Percentiles rank a stretch among this genome's conserved stretches.
Conservation (phyloP, 192 early-diverging fungal species). For the Rhizophagus clarus region DNA sequence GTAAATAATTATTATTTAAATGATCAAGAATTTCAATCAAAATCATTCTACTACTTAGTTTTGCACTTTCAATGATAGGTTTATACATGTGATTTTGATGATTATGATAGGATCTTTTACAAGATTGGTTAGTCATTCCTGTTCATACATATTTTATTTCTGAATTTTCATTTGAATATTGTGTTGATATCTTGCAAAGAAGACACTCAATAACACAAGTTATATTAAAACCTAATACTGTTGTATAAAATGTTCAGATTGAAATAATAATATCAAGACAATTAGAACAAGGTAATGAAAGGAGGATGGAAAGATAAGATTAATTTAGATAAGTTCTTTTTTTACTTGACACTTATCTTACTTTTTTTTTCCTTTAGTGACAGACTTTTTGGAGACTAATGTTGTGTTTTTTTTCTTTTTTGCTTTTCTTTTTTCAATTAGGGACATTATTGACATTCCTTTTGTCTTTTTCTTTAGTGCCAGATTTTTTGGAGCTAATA, state of each 20-base stretch:
- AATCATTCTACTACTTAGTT: neutral
- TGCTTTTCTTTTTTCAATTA: too few relatives aligned
- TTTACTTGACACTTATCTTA: too few relatives aligned
- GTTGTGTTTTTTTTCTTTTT: too few relatives aligned
- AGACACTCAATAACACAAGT: neutral
- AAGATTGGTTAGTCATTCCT: neutral
- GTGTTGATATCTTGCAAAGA: neutral
- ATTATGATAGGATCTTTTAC: constrained; percentile 5
- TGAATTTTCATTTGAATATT: constrained; percentile 6
- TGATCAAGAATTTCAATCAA: neutral
- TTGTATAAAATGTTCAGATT: neutral
- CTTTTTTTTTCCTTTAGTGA: too few relatives aligned
- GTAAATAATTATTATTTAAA: neutral
- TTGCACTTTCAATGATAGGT: neutral
- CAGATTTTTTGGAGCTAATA: too few relatives aligned
- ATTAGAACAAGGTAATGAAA: neutral
- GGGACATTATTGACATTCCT: too few relatives aligned
- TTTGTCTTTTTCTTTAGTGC: too few relatives aligned
- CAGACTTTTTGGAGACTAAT: too few relatives aligned
- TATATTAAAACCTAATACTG: neutral
- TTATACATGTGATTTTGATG: neutral
- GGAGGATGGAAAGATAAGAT: constrained; percentile 12
- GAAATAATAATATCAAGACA: neutral
- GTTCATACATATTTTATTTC: too few relatives aligned
- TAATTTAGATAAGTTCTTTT: too few relatives aligned